phyloP scores from a whole-genome alignment of 768 basidiomycete species.

The Hortiboletus campestris region DNA sequence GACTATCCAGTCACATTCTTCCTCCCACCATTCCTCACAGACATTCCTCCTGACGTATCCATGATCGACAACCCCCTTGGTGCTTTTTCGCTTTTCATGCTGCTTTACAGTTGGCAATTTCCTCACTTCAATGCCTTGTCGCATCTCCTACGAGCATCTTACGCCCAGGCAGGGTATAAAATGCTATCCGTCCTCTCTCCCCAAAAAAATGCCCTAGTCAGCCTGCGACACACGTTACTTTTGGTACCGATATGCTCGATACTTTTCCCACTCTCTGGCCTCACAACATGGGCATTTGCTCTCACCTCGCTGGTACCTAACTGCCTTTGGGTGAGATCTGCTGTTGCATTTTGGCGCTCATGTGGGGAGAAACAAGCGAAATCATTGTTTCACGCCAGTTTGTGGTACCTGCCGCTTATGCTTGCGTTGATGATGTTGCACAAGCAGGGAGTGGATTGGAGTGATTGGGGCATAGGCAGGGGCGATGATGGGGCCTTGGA shows the following conservation, averaged over 20 bases:
- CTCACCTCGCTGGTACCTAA: conserved; percentile 77
- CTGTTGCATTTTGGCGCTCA: conserved; percentile 70
- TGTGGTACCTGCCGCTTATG: conserved; percentile 90
- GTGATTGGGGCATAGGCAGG: conserved; percentile 41
- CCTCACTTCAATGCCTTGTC: conserved; percentile 97
- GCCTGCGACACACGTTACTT: conserved; percentile 76
- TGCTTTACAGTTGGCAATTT: conserved; percentile 97
- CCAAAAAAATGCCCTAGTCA: conserved; percentile 76
- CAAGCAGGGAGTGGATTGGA: conserved; percentile 83
- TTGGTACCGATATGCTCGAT: conserved; percentile 77
- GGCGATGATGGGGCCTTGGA: neutral
- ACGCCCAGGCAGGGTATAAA: conserved; percentile 89
- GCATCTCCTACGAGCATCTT: conserved; percentile 79
- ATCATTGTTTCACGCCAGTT: conserved; percentile 69
- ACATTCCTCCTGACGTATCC: conserved; percentile 41
- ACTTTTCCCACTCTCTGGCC: conserved; percentile 82
- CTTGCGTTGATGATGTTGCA: conserved; percentile 94
- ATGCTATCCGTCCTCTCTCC: conserved; percentile 89
- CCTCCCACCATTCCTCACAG: conserved; percentile 58
- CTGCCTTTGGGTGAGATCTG: conserved; percentile 59
- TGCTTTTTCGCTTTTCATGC: conserved; percentile 73
- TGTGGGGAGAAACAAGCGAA: conserved; percentile 79
- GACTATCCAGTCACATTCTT: conserved; percentile 57
- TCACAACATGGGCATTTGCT: conserved; percentile 91
- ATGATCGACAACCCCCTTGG: conserved; percentile 78